These are phyloP conservation scores for Cladosporium oxysporum DNA, from an alignment of 2,329 filamentous ascomycete genomes.

Conservation along the genomic window DNA sequence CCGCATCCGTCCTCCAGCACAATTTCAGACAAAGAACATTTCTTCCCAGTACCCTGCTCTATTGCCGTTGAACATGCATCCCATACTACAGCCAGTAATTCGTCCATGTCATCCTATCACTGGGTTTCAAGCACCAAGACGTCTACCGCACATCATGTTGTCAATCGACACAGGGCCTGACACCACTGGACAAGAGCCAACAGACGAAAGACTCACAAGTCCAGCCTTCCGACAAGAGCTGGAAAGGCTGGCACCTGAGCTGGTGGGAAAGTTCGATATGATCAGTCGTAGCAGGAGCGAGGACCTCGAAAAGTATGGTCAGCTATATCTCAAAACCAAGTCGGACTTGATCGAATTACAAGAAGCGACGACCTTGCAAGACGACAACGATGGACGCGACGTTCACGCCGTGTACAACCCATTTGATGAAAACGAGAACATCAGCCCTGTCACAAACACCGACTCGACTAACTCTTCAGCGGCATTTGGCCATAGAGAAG, in stretches of 20 bases:
- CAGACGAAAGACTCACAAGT: not conserved
- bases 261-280: constrained; percentile 3
- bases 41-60: not conserved
- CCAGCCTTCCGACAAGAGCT: constrained; percentile 5
- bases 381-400: not conserved
- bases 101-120: not conserved
- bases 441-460: not conserved
- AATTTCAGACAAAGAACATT: not conserved
- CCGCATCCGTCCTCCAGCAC: constrained; percentile 12
- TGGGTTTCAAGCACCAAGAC: not conserved
- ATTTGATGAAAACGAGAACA: not conserved
- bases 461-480: not conserved
- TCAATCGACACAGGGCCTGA: not conserved
- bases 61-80: not conserved
- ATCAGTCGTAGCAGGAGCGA: not conserved
- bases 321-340: not conserved
- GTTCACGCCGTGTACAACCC: too few relatives aligned
- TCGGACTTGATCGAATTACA: not conserved
- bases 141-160: not conserved
- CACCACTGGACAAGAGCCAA: not conserved
- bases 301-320: not conserved
- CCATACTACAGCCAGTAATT: not conserved
- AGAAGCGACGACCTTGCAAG: not conserved
- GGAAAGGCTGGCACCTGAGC: not conserved
- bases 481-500: not conserved